Evolutionary conservation across 257 asterid species (phyloP), one percentile per base, ranked within the genome.

Genomic region (Apocynum venetum): DNA sequence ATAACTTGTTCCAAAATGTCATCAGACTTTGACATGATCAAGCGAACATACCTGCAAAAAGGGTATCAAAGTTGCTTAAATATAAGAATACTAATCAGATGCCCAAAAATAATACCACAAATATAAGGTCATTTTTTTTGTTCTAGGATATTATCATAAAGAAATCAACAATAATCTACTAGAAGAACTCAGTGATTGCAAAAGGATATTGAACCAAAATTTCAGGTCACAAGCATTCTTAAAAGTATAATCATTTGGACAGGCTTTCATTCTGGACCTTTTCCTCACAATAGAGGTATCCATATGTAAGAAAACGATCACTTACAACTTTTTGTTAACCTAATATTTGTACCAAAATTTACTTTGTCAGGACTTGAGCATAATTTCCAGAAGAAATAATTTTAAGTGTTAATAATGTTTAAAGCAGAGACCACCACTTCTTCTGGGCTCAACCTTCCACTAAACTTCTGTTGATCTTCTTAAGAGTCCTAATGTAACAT

Each of bases 21-120:
- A 77, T 82, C 79, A 73, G 61, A 80, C 85, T 88, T 96, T 74
- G 96, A 91, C 99, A 96, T 89, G 81, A 90, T 97, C 83, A 91
- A 79, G 73, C 95, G 97, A 76, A 93, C 97, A 86, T 91, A 95
- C 78, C 99, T 95, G 90, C 81, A 80, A 68, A 75, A 74, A 14
- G 51, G 48, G 52, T 20, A 8, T 67, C 31, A 66, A 25, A 66
- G 14, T 40, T 8, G 8, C 31, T 7, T 66, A 8, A 66, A 40
- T 0, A 1, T 17, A 66, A 40, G 31, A 40, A 38, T 19, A 17
- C 6, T 41, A 66, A 41, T 41, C 52, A 67, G 1, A 17, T 43
- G 41, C 25, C 3, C 7, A 35, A 68, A 68, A n/a, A 68, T 19
- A 68, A 20, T 3, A 43, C 52, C 52, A 68, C 36, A 48, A 19